Percentiles rank a stretch among this genome's conserved stretches.
Conservation (phyloP, 2,329 filamentous ascomycete species). For the Massarina eburnea region DNA sequence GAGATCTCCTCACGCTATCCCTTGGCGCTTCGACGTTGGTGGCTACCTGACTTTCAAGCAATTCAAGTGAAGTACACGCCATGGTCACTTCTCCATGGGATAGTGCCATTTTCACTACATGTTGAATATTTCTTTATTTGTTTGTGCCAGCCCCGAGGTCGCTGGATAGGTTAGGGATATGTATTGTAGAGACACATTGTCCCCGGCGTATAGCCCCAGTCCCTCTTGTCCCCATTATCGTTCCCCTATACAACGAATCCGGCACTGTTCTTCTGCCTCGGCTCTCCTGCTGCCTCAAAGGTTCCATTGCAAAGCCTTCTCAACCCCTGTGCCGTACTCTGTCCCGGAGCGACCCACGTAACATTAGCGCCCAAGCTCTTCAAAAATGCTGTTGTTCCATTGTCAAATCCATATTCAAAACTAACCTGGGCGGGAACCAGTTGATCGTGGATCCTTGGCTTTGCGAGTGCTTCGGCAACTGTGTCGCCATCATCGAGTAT, state of each 20-base stretch:
- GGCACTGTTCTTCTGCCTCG: constrained; percentile 70
- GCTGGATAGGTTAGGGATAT: no score
- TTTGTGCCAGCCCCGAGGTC: no score
- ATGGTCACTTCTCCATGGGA: no score
- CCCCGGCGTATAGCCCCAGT: no score
- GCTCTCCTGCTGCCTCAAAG: constrained; percentile 79
- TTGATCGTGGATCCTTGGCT: constrained; percentile 79
- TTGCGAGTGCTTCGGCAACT: constrained; percentile 62
- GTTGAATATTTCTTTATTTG: no score
- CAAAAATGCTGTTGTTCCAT: constrained; percentile 65
- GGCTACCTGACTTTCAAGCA: no score
- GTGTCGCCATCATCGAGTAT: constrained; percentile 67
- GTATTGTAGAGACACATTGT: no score
- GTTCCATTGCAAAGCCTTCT: constrained; percentile 61
- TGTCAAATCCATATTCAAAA: constrained; percentile 72
- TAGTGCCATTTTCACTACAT: no score
- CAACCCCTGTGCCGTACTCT: constrained; percentile 73
- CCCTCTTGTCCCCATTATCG: neutral
- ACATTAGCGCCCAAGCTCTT: constrained; percentile 68
- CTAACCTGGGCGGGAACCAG: constrained; percentile 68
- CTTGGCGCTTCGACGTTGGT: no score
- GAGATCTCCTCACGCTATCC: no score
- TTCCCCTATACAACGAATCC: constrained; percentile 57
- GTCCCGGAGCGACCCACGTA: constrained; percentile 63
- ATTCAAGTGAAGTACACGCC: no score